phyloP scores from a whole-genome alignment of 768 basidiomycete genomes.

The Leccinum ochraceum region DNA sequence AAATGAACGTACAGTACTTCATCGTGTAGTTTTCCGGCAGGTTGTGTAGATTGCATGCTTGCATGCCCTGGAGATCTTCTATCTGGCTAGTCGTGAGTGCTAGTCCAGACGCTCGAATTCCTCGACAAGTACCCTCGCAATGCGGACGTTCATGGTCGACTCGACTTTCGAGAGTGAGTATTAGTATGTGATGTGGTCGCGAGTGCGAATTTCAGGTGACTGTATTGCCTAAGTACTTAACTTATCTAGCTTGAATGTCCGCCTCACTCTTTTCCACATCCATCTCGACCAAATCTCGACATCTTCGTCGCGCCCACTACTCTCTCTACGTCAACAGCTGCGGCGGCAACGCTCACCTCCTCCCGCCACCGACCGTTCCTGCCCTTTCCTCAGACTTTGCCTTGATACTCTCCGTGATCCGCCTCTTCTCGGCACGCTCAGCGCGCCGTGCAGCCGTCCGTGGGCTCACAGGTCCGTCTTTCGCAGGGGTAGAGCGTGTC shows the following conservation, averaged over 20 bases:
- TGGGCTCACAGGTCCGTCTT: conserved; percentile 8
- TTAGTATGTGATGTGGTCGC: neutral
- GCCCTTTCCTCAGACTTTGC: too few relatives aligned
- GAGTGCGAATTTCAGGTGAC: neutral
- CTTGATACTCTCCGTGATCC: too few relatives aligned
- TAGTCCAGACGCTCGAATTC: neutral
- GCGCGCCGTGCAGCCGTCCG: conserved; percentile 19
- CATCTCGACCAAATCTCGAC: too few relatives aligned
- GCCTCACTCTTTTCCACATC: conserved; percentile 27
- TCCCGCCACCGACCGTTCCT: too few relatives aligned
- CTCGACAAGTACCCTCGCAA: conserved; percentile 27
- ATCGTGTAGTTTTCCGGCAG: conserved; percentile 90
- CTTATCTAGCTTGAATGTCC: neutral
- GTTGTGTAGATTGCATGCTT: conserved; percentile 91
- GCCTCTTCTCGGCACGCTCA: too few relatives aligned
- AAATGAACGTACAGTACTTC: conserved; percentile 60
- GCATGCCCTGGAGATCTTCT: conserved; percentile 90
- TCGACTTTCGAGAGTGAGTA: neutral
- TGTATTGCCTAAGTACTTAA: too few relatives aligned
- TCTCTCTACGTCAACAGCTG: too few relatives aligned
- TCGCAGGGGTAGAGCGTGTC: neutral
- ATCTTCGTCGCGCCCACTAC: too few relatives aligned
- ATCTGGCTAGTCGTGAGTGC: conserved; percentile 48
- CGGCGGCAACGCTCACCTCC: too few relatives aligned
- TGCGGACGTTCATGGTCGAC: conserved; percentile 32